Evolutionary conservation across 1,284 basidiomycete genomes (phyloP).

Genomic region (Spongiforma sp.): DNA sequence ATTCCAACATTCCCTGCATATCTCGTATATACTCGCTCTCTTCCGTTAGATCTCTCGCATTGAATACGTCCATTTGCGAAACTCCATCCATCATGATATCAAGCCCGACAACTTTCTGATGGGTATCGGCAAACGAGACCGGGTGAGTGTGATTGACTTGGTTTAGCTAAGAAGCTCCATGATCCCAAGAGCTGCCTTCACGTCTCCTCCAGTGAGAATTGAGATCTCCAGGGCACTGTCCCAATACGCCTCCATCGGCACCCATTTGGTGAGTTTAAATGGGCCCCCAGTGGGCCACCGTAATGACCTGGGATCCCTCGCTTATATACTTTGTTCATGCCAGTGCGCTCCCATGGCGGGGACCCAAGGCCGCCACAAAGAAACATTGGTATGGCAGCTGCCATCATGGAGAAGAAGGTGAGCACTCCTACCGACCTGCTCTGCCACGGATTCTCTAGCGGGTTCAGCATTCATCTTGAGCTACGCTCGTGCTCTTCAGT

Average conservation of each 20-base stretch:
- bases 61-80: conserved; percentile 99
- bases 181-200: conserved; percentile 99
- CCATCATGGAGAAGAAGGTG: conserved; percentile 99
- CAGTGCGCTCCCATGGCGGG: conserved; percentile 97
- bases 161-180: conserved; percentile 99
- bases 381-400: conserved; percentile 99
- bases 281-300: conserved; percentile 95
- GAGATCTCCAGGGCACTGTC: conserved; percentile 99
- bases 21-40: too few species aligned
- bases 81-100: conserved; percentile 99
- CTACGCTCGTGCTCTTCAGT: conserved; percentile 95
- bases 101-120: conserved; percentile 99
- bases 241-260: conserved; percentile 99
- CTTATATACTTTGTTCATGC: conserved; percentile 96
- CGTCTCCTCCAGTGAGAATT: conserved; percentile 99
- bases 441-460: conserved; percentile 96
- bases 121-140: conserved; percentile 99
- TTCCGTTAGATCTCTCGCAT: conserved; percentile 89
- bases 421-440: conserved; percentile 95
- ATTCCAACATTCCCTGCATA: too few species aligned
- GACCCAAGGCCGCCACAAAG: conserved; percentile 97
- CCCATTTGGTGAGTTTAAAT: conserved; percentile 97
- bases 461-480: conserved; percentile 97
- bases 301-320: conserved; percentile 95
- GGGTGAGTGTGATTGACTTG: too few species aligned